A percentile compares a stretch with the other conserved stretches of the same genome.
These are phyloP conservation scores for Mycena haematopus DNA, from an alignment of 768 basidiomycete species.

Conservation along the genomic window DNA sequence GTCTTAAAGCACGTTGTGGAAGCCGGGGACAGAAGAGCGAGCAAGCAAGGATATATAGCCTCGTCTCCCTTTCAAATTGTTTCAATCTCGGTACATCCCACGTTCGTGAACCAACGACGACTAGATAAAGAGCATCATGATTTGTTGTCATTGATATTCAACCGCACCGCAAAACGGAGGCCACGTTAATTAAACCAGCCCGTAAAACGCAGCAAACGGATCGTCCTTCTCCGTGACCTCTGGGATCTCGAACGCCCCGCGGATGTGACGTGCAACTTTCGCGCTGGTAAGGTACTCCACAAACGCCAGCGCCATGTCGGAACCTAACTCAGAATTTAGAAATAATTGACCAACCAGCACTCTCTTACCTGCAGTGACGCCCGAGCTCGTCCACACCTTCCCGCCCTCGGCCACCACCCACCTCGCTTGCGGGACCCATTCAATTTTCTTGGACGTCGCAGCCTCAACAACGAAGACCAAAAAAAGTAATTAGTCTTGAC, in stretches of 20 bases:
- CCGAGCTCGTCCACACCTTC: slow-evolving; percentile 47
- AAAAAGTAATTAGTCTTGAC: background rate
- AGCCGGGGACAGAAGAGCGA: too few relatives aligned
- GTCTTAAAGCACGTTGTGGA: too few relatives aligned
- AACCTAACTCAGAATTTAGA: slow-evolving; percentile 23
- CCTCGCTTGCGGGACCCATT: slow-evolving; percentile 43
- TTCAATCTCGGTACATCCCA: too few relatives aligned
- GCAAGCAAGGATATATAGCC: too few relatives aligned
- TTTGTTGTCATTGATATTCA: too few relatives aligned
- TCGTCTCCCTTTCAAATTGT: too few relatives aligned
- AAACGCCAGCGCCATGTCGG: slow-evolving; percentile 44
- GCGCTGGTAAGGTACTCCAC: slow-evolving; percentile 37
- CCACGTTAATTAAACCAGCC: slow-evolving; percentile 25
- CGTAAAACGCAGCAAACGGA: slow-evolving; percentile 36
- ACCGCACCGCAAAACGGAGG: too few relatives aligned
- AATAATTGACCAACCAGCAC: background rate
- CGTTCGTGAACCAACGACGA: too few relatives aligned
- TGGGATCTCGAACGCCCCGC: slow-evolving; percentile 31
- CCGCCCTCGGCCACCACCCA: slow-evolving; percentile 38
- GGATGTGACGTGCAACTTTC: slow-evolving; percentile 28
- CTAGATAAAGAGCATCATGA: too few relatives aligned
- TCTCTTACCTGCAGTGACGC: slow-evolving; percentile 41
- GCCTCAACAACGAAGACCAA: slow-evolving; percentile 17
- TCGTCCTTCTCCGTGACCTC: slow-evolving; percentile 33
- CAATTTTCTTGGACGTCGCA: slow-evolving; percentile 33